phyloP scores from a whole-genome alignment of 331 rosid genomes.

The Acacia concinna region DNA sequence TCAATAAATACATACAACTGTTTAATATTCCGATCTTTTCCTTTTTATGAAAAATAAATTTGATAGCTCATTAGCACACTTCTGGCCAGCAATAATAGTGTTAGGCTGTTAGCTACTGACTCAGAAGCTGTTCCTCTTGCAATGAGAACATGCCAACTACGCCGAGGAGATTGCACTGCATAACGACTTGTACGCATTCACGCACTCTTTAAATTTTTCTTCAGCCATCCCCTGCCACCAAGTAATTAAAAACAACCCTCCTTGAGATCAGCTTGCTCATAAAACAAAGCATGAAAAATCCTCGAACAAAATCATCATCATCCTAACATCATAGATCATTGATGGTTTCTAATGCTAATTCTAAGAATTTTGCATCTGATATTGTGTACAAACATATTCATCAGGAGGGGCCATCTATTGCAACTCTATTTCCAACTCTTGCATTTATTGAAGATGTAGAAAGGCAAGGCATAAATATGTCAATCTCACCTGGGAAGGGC shows the following conservation, averaged over 20 bases:
- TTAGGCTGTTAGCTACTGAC: neutral
- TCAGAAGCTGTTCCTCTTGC: neutral
- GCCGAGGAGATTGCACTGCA: slow-evolving; percentile 47
- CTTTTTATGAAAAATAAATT: neutral
- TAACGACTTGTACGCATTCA: slow-evolving; percentile 58
- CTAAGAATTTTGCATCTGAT: neutral
- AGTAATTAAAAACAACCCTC: neutral
- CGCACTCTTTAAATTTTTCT: slow-evolving; percentile 60
- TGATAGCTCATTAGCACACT: neutral
- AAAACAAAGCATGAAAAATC: neutral
- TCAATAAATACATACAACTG: neutral
- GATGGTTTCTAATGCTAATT: neutral
- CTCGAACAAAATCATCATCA: neutral
- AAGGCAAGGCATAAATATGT: neutral
- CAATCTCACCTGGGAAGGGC: slow-evolving; percentile 75
- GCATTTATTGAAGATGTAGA: slow-evolving; percentile 10
- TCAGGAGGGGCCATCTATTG: neutral
- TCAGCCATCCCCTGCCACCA: slow-evolving; percentile 53
- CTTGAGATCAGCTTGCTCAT: neutral
- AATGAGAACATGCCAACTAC: slow-evolving; percentile 5
- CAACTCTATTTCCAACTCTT: neutral
- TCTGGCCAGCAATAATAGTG: neutral
- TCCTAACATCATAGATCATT: neutral
- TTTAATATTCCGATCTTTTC: neutral
- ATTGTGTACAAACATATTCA: neutral